phyloP scores from a whole-genome alignment of 2,329 filamentous ascomycete genomes.

The Colletotrichum sp. region DNA sequence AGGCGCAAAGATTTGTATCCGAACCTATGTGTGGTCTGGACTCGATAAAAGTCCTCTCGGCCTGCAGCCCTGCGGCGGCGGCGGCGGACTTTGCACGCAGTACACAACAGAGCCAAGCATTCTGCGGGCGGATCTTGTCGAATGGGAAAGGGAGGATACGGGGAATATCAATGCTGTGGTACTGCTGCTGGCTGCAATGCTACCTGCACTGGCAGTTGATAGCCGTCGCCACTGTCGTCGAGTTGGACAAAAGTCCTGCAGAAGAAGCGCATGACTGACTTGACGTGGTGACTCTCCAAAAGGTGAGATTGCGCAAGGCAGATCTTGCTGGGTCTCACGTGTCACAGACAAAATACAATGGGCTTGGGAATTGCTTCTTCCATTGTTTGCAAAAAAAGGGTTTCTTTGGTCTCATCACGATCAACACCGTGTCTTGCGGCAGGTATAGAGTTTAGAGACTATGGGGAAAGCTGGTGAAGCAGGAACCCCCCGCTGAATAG shows the following conservation, averaged over 20 bases:
- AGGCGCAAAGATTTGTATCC: neutral
- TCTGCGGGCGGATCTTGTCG: neutral
- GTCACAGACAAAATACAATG: neutral
- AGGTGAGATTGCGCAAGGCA: neutral
- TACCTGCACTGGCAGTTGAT: neutral
- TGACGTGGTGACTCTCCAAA: neutral
- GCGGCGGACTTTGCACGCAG: no score
- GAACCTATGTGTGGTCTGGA: neutral
- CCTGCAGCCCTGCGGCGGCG: conserved; percentile 12
- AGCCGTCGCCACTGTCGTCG: neutral
- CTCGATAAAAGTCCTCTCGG: neutral
- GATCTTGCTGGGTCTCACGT: neutral
- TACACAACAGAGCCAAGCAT: neutral
- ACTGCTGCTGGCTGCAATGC: neutral
- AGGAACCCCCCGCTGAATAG: neutral
- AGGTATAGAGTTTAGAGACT: neutral
- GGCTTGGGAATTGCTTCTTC: neutral
- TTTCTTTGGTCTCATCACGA: neutral
- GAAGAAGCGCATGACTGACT: neutral
- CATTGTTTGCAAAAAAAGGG: neutral
- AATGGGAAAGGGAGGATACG: neutral
- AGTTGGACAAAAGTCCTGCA: neutral
- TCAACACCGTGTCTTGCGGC: neutral
- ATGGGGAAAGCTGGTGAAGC: neutral
- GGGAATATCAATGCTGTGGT: neutral